Evolutionary conservation across 2,329 filamentous ascomycete genomes (phyloP).

Genomic region (Davidsoniella australis): DNA sequence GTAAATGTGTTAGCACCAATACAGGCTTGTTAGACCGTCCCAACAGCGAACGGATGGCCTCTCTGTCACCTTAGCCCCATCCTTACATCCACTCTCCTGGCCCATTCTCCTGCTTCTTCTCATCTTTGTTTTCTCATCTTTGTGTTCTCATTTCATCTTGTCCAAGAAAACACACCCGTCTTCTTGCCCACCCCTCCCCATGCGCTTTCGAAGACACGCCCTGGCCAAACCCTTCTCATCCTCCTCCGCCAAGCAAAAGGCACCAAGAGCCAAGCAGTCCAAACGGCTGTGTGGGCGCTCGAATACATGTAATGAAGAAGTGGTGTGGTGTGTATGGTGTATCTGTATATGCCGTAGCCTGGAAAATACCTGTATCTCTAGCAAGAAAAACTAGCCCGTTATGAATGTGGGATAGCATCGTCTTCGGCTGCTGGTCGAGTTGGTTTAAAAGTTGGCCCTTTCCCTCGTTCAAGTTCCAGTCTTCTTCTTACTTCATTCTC

Average conservation of each 20-base stretch:
- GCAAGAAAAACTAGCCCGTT: not conserved
- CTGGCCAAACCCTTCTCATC: not conserved
- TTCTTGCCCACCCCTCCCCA: not conserved
- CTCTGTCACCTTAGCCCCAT: too few relatives aligned
- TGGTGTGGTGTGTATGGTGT: not conserved
- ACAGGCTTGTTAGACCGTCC: too few relatives aligned
- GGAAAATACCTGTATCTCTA: not conserved
- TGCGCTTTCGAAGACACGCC: not conserved
- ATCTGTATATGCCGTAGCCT: not conserved
- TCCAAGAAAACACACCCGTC: not conserved
- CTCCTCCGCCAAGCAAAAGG: not conserved
- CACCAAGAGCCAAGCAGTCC: too few relatives aligned
- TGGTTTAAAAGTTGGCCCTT: slow-evolving; percentile 10
- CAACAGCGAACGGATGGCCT: too few relatives aligned
- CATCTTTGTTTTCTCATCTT: not conserved
- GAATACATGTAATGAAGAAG: too few relatives aligned
- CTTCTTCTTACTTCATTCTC: slow-evolving; percentile 2
- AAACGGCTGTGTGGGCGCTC: too few relatives aligned
- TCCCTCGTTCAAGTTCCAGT: slow-evolving; percentile 2
- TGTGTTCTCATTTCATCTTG: not conserved
- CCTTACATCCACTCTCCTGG: too few relatives aligned
- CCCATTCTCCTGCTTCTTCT: slow-evolving; percentile 1
- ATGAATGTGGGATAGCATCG: not conserved
- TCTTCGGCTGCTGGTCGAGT: not conserved
- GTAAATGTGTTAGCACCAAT: too few relatives aligned